Percentiles rank a stretch among this genome's conserved stretches.
Evolutionary conservation across 2,329 filamentous ascomycete species (phyloP).

Genomic region (Byssothecium circinans): DNA sequence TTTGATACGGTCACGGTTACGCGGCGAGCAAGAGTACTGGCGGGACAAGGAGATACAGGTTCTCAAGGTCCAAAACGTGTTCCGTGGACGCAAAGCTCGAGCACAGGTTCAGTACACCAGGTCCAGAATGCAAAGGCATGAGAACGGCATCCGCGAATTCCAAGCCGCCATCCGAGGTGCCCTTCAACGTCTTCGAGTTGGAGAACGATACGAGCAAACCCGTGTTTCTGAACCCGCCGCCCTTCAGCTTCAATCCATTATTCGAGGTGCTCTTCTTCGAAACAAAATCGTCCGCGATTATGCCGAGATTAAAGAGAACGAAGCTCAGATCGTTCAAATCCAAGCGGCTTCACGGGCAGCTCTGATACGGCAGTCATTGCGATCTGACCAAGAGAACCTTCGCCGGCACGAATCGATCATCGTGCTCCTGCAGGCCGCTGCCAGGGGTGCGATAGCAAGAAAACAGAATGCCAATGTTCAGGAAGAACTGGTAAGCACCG

Average conservation of each 20-base stretch:
- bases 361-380: constrained; percentile 42
- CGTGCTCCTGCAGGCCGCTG: constrained; percentile 65
- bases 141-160: constrained; percentile 52
- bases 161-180: constrained; percentile 60
- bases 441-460: constrained; percentile 55
- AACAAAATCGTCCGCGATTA: constrained; percentile 53
- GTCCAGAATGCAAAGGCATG: constrained; percentile 50
- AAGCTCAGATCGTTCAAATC: constrained; percentile 45
- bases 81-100: constrained; percentile 65
- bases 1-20: constrained; percentile 66
- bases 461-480: constrained; percentile 44
- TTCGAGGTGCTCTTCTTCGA: constrained; percentile 68
- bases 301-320: constrained; percentile 48
- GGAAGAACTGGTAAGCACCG: constrained; percentile 46
- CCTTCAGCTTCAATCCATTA: constrained; percentile 55
- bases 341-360: constrained; percentile 49
- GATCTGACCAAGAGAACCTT: constrained; percentile 38
- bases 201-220: constrained; percentile 61
- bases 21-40: constrained; percentile 67
- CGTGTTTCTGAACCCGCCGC: constrained; percentile 64
- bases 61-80: constrained; percentile 77
- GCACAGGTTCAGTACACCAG: constrained; percentile 51
- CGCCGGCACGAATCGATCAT: constrained; percentile 45
- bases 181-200: constrained; percentile 45
- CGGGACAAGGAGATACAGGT: constrained; percentile 71